phyloP scores from a whole-genome alignment of 2,329 filamentous ascomycete species.

The Ustulina deusta region DNA sequence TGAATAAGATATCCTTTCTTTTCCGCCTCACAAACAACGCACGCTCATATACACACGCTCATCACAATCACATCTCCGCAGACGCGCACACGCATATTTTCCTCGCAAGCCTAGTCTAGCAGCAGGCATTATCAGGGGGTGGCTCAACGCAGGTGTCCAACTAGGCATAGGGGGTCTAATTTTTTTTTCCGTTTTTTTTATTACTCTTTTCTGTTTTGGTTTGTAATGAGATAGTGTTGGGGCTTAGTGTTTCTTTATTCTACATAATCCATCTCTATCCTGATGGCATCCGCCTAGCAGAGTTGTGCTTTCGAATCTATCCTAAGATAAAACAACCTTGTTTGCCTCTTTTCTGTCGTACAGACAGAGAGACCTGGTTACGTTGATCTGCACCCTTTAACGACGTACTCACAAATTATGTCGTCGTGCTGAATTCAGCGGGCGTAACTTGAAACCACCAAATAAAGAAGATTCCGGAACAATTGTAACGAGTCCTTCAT shows the following conservation, averaged over 20 bases:
- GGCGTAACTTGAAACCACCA: not conserved
- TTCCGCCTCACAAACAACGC: conserved; percentile 30
- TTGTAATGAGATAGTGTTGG: conserved; percentile 33
- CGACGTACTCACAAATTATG: not conserved
- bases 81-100: conserved; percentile 7
- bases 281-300: not conserved
- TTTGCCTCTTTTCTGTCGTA: not conserved
- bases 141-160: conserved; percentile 8
- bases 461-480: not conserved
- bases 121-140: conserved; percentile 19
- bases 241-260: conserved; percentile 7
- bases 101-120: conserved; percentile 18
- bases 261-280: not conserved
- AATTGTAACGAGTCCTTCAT: not conserved
- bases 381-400: not conserved
- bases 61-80: conserved; percentile 24
- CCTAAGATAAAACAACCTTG: not conserved
- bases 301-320: not conserved
- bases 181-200: conserved; percentile 13
- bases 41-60: conserved; percentile 2
- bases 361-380: not conserved
- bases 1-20: conserved; percentile 57
- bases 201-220: not conserved
- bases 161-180: conserved; percentile 30
- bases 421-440: too few species aligned